These are phyloP conservation scores for Hippophae gyantsensis DNA, from an alignment of 306 rosid species.

Conservation along the genomic window DNA sequence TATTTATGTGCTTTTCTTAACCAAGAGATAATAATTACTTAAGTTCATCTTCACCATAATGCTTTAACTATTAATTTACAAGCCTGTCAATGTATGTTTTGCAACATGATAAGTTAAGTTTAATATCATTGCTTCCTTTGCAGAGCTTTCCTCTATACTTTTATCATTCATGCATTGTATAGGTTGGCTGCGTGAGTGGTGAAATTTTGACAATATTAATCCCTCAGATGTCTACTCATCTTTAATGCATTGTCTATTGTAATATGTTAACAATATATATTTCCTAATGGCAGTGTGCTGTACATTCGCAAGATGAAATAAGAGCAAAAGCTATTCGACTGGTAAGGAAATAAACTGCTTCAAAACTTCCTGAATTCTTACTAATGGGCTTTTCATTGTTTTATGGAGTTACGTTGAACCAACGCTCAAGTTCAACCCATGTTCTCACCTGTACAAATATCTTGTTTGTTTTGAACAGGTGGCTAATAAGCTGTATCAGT, in stretches of 20 bases:
- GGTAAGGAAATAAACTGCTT: conserved; percentile 38
- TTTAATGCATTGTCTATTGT: not conserved
- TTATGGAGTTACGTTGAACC: not conserved
- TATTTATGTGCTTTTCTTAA: no score
- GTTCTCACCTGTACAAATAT: no score
- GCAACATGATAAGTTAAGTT: no score
- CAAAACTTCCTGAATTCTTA: not conserved
- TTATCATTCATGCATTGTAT: no score
- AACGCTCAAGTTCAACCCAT: not conserved
- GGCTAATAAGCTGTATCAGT: conserved; percentile 90
- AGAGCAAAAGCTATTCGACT: conserved; percentile 94
- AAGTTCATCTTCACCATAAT: no score
- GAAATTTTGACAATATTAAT: no score
- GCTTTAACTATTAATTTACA: no score
- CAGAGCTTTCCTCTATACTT: no score
- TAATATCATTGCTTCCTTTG: no score
- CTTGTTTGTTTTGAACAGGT: conserved; percentile 36
- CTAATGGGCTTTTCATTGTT: conserved; percentile 10
- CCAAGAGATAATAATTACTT: no score
- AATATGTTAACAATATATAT: conserved; percentile 3
- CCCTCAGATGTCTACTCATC: not conserved
- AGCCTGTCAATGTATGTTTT: no score
- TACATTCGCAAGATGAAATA: conserved; percentile 81
- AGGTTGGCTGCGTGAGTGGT: no score
- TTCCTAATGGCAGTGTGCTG: conserved; percentile 68